Percentiles rank a stretch among this genome's conserved stretches.
Conservation (phyloP, 148 eudicot genomes). For the Chenopodium suecicum region DNA sequence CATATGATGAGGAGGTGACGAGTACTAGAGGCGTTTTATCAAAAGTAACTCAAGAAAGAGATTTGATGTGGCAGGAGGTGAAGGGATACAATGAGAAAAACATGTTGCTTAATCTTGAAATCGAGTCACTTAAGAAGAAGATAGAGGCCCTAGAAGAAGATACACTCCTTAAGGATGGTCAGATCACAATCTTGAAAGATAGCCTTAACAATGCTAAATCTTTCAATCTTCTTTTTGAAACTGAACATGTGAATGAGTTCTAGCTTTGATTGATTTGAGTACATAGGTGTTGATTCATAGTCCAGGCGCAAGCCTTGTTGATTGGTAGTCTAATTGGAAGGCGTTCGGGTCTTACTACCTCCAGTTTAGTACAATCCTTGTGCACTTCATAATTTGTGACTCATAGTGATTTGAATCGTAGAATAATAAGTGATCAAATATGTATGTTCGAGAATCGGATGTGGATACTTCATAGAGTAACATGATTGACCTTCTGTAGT, state of each 20-base stretch:
- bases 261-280: slow-evolving; percentile 6
- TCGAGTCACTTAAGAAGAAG: slow-evolving; percentile 28
- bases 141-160: slow-evolving; percentile 36
- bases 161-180: slow-evolving; percentile 38
- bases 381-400: neutral
- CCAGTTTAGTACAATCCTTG: neutral
- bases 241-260: slow-evolving; percentile 21
- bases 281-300: neutral
- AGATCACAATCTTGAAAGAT: slow-evolving; percentile 39
- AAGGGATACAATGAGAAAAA: slow-evolving; percentile 35
- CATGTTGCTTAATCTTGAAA: slow-evolving; percentile 32
- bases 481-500: too few species aligned
- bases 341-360: neutral
- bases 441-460: slow-evolving; percentile 16
- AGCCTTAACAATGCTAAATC: slow-evolving; percentile 33
- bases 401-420: neutral
- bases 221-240: slow-evolving; percentile 26
- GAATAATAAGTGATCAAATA: neutral
- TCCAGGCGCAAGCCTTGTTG: neutral
- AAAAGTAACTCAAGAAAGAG: slow-evolving; percentile 37
- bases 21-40: slow-evolving; percentile 24
- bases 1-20: slow-evolving; percentile 25
- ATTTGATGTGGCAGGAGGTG: slow-evolving; percentile 38
- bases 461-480: neutral
- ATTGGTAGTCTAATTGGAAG: neutral